Conservation (phyloP, 2,329 filamentous ascomycete genomes). For the Sporothrix brasiliensis region DNA sequence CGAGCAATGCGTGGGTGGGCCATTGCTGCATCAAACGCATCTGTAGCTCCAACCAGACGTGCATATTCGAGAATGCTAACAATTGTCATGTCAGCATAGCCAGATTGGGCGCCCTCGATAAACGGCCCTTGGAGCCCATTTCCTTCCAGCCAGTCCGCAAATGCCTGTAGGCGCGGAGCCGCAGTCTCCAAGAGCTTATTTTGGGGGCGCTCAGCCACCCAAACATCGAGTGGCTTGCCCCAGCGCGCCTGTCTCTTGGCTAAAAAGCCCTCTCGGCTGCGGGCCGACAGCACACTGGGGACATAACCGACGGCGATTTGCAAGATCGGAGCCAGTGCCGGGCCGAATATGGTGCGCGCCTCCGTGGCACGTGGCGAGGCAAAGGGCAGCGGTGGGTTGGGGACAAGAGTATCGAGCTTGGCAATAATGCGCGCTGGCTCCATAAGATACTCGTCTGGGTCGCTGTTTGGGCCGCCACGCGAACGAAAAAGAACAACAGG, state of each 20-base stretch:
- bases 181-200: background rate
- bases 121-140: background rate
- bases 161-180: background rate
- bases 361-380: background rate
- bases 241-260: slow-evolving; percentile 12
- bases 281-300: background rate
- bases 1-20: background rate
- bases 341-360: background rate
- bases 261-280: slow-evolving; percentile 7
- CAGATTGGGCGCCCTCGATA: background rate
- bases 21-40: slow-evolving; percentile 17
- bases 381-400: background rate
- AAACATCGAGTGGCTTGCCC: slow-evolving; percentile 6
- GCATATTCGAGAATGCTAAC: slow-evolving; percentile 13
- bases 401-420: background rate
- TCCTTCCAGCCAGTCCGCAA: background rate
- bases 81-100: slow-evolving; percentile 13
- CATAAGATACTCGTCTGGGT: background rate
- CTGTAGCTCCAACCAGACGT: background rate
- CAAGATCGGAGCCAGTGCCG: background rate
- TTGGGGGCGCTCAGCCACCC: slow-evolving; percentile 9
- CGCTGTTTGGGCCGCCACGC: background rate
- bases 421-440: background rate
- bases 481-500: background rate
- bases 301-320: slow-evolving; percentile 9